phyloP scores from a whole-genome alignment of 345 rosid species.

The Draba incana region DNA sequence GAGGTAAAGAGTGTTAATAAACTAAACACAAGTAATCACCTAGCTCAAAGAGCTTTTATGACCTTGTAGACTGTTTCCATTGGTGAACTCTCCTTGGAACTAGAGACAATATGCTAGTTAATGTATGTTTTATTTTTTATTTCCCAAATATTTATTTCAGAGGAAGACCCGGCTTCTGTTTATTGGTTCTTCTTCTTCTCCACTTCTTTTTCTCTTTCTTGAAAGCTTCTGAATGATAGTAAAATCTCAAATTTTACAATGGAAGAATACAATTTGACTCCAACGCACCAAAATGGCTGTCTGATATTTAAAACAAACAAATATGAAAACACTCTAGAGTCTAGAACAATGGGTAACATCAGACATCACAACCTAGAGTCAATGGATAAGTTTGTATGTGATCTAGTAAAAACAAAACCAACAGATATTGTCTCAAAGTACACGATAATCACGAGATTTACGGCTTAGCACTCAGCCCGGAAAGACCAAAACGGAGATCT shows the following conservation, averaged over 20 bases:
- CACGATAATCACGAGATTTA: background rate
- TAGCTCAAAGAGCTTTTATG: conserved; percentile 10
- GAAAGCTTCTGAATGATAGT: no score
- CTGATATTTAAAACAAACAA: no score
- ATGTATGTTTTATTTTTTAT: no score
- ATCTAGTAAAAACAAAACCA: conserved; percentile 3
- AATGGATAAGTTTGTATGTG: background rate
- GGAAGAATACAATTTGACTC: no score
- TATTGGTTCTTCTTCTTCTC: no score
- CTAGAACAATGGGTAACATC: no score
- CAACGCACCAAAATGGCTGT: no score
- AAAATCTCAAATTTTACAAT: no score
- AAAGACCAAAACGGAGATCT: background rate
- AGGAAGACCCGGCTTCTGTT: no score
- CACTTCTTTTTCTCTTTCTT: no score
- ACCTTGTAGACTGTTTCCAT: conserved; percentile 20
- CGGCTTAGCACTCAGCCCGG: background rate
- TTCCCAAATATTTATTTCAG: no score
- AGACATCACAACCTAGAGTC: background rate
- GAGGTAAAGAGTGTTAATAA: background rate
- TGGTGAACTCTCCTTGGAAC: conserved; percentile 5
- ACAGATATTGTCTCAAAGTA: background rate
- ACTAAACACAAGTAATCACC: background rate
- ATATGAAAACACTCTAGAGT: no score
- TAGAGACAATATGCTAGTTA: background rate